phyloP scores from a whole-genome alignment of 2,329 filamentous ascomycete genomes.

The Geosmithia morbida region DNA sequence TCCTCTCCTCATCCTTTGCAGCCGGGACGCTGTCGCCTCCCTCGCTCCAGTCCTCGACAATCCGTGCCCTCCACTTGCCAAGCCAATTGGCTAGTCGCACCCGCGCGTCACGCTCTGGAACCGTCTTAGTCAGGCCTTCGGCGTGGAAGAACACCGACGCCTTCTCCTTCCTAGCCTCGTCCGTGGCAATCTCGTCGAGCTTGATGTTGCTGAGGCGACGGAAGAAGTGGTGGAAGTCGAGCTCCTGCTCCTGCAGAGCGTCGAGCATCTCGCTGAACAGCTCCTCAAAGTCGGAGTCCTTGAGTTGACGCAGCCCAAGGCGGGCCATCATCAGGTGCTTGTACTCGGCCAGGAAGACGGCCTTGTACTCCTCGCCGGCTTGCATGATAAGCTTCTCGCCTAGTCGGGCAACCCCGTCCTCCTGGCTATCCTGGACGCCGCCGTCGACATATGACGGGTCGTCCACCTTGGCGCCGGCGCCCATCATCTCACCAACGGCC shows the following conservation, averaged over 20 bases:
- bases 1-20: constrained; percentile 44
- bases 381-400: constrained; percentile 75
- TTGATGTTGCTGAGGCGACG: constrained; percentile 55
- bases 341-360: constrained; percentile 80
- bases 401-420: constrained; percentile 51
- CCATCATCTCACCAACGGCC: constrained; percentile 69
- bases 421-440: constrained; percentile 52
- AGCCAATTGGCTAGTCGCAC: constrained; percentile 66
- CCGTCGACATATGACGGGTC: constrained; percentile 54
- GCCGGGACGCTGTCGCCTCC: constrained; percentile 20
- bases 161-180: constrained; percentile 43
- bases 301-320: constrained; percentile 57
- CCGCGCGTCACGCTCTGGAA: constrained; percentile 49
- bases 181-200: constrained; percentile 47
- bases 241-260: constrained; percentile 61
- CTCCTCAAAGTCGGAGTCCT: constrained; percentile 62
- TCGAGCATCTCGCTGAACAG: constrained; percentile 77
- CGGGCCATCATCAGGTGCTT: constrained; percentile 69
- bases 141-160: constrained; percentile 68
- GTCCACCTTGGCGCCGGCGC: constrained; percentile 60
- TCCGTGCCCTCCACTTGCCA: constrained; percentile 56
- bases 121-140: constrained; percentile 44
- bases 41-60: constrained; percentile 61
- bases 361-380: constrained; percentile 75
- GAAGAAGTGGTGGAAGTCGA: constrained; percentile 95